Evolutionary conservation across 768 basidiomycete species (phyloP).

Genomic region (Galerina marginata): DNA sequence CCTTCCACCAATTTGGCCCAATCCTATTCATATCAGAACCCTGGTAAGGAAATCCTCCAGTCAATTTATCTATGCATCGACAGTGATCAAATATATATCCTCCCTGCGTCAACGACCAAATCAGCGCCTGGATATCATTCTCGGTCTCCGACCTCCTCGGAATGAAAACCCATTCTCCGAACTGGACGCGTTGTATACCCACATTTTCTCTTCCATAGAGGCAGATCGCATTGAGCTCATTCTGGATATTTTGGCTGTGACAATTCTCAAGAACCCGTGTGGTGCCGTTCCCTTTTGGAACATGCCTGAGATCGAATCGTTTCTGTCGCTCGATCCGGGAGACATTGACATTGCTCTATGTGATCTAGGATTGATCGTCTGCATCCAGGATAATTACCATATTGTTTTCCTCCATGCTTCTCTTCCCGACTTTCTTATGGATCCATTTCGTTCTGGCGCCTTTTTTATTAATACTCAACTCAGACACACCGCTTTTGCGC

Average conservation of each 20-base stretch:
- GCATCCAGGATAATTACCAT: neutral
- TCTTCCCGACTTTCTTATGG: neutral
- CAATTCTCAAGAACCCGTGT: neutral
- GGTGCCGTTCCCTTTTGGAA: too few species aligned
- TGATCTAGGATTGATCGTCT: neutral
- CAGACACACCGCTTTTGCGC: neutral
- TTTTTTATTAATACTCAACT: neutral
- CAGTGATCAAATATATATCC: neutral
- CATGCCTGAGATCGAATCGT: neutral
- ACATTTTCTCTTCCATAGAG: neutral
- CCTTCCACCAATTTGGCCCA: constrained; percentile 3
- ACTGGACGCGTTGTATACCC: neutral
- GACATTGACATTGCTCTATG: neutral
- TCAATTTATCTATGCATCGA: neutral
- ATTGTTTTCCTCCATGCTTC: neutral
- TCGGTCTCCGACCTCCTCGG: neutral
- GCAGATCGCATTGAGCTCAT: neutral
- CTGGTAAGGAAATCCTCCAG: neutral
- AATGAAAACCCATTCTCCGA: neutral
- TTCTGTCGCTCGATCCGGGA: neutral
- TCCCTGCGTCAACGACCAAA: neutral
- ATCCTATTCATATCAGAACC: neutral
- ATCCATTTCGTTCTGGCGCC: neutral
- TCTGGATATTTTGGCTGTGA: neutral
- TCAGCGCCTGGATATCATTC: neutral